A percentile compares a stretch with the other conserved stretches of the same genome.
These are phyloP conservation scores for Schizopora paradoxa DNA, from an alignment of 1,284 basidiomycete species.

Conservation along the genomic window DNA sequence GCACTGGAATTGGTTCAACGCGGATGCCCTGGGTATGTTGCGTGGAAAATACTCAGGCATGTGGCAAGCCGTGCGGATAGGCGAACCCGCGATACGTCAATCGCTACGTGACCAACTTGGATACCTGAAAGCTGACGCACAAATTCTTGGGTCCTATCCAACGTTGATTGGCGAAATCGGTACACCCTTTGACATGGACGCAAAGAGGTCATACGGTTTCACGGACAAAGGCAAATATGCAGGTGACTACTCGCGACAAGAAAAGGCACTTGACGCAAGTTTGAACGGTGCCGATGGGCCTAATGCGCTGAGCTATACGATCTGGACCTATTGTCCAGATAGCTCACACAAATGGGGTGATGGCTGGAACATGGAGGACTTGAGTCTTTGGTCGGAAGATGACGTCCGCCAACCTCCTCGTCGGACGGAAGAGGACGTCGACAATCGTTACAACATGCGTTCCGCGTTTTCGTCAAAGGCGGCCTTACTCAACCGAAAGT, in stretches of 20 bases:
- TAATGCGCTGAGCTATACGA: conserved; percentile 78
- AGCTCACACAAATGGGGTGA: conserved; percentile 87
- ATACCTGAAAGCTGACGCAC: conserved; percentile 69
- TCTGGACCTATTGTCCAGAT: conserved; percentile 90
- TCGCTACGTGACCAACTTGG: conserved; percentile 82
- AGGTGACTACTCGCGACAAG: conserved; percentile 79
- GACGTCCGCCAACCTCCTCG: conserved; percentile 44
- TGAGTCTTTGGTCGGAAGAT: conserved; percentile 84
- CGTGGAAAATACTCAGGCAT: conserved; percentile 81
- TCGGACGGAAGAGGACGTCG: conserved; percentile 24
- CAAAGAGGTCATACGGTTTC: conserved; percentile 78
- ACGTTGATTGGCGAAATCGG: conserved; percentile 96
- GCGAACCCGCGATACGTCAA: conserved; percentile 77
- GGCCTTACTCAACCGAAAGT: conserved; percentile 13
- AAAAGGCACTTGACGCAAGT: conserved; percentile 87
- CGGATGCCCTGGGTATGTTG: conserved; percentile 87
- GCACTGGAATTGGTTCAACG: conserved; percentile 97
- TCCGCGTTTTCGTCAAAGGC: conserved; percentile 8
- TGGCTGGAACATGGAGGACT: conserved; percentile 94
- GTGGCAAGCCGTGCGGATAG: conserved; percentile 67
- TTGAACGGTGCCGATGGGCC: conserved; percentile 85
- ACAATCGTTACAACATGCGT: conserved; percentile 6
- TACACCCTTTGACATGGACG: conserved; percentile 90
- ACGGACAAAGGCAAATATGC: conserved; percentile 68
- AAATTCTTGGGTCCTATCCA: conserved; percentile 73